These are phyloP conservation scores for Fraxinus floribunda DNA, from an alignment of 305 asterid genomes.

Conservation along the genomic window DNA sequence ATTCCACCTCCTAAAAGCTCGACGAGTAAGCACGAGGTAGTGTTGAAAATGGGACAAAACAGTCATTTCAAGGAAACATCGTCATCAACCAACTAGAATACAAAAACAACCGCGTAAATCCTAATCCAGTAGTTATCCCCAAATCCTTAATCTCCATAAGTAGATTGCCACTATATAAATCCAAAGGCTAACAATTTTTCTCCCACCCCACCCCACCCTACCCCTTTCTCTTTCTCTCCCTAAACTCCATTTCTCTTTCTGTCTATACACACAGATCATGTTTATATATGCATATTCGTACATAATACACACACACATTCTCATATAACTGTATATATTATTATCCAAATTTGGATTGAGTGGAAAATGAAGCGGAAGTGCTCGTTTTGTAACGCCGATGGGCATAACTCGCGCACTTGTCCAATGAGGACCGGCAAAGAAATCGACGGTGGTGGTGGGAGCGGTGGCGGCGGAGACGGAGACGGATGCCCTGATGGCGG, in stretches of 20 bases:
- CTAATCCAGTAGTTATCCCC: not conserved
- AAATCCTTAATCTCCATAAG: not conserved
- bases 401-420: conserved; percentile 53
- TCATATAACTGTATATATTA: not conserved
- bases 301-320: not conserved
- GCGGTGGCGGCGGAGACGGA: conserved; percentile 32
- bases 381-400: conserved; percentile 63
- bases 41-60: not conserved
- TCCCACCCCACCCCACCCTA: not conserved
- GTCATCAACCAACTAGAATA: not conserved
- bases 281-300: not conserved
- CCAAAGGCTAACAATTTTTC: not conserved
- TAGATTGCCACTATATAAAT: not conserved
- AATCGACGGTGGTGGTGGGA: not conserved
- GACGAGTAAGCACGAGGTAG: not conserved
- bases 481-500: conserved; percentile 7
- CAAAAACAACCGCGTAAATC: conserved; percentile 20
- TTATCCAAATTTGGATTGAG: not conserved
- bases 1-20: not conserved
- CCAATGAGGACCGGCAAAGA: conserved; percentile 29
- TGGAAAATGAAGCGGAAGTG: conserved; percentile 35
- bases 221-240: not conserved
- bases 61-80: not conserved
- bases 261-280: not conserved
- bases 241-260: not conserved